Conservation (phyloP, 2,329 filamentous ascomycete genomes). For the Phoma sp. region DNA sequence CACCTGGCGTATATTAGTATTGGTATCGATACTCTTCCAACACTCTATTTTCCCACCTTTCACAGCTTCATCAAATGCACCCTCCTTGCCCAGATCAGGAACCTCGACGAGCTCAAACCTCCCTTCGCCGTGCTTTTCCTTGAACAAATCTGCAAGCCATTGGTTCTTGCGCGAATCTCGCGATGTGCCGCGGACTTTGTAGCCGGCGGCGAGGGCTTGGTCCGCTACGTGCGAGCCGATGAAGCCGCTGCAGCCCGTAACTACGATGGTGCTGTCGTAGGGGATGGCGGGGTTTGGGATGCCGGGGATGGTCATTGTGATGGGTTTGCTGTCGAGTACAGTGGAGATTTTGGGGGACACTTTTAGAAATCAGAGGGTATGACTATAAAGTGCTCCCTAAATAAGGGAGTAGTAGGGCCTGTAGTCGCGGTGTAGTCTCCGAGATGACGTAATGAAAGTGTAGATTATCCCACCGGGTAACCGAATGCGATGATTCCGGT, state of each 20-base stretch:
- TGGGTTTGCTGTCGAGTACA: neutral
- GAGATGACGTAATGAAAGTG: slow-evolving; percentile 12
- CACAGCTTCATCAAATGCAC: slow-evolving; percentile 35
- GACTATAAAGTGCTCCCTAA: neutral
- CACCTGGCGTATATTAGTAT: slow-evolving; percentile 10
- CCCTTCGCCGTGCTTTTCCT: slow-evolving; percentile 25
- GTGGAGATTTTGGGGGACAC: neutral
- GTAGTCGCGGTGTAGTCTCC: slow-evolving; percentile 6
- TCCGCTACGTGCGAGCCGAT: slow-evolving; percentile 44
- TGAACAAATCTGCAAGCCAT: slow-evolving; percentile 42
- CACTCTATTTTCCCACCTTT: slow-evolving; percentile 22
- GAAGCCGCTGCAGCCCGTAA: slow-evolving; percentile 47
- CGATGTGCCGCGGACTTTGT: slow-evolving; percentile 45
- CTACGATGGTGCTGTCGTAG: slow-evolving; percentile 38
- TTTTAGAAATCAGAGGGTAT: neutral
- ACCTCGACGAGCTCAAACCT: slow-evolving; percentile 41
- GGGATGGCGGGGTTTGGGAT: slow-evolving; percentile 29
- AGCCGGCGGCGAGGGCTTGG: slow-evolving; percentile 39
- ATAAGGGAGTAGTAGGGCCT: neutral
- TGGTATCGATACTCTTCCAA: neutral
- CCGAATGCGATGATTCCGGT: neutral
- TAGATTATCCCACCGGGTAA: slow-evolving; percentile 2
- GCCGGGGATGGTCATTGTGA: slow-evolving; percentile 1
- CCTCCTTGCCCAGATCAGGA: slow-evolving; percentile 34
- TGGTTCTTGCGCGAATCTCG: slow-evolving; percentile 36